A percentile compares a stretch with the other conserved stretches of the same genome.
These are phyloP conservation scores for Peronosclerospora sorghi DNA, from an alignment of 352 stramenopile species.

Conservation along the genomic window DNA sequence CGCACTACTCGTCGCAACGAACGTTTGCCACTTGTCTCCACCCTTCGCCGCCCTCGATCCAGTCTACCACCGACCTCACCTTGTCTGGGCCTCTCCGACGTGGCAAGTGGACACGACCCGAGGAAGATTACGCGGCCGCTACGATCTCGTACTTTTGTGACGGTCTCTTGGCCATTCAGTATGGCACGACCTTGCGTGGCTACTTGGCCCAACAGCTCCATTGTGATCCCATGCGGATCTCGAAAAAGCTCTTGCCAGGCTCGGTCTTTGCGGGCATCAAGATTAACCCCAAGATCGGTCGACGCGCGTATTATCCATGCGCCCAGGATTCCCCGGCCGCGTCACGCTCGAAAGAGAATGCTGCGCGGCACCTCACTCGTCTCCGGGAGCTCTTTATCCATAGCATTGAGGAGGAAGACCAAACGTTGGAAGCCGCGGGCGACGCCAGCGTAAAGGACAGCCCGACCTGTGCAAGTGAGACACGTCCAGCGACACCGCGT, in stretches of 20 bases:
- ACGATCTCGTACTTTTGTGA: slow-evolving; percentile 64
- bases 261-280: slow-evolving; percentile 50
- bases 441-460: slow-evolving; percentile 5
- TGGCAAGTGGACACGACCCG: slow-evolving; percentile 60
- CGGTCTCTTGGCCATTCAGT: slow-evolving; percentile 52
- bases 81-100: slow-evolving; percentile 35
- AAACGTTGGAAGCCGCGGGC: slow-evolving; percentile 14
- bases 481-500: background rate
- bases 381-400: slow-evolving; percentile 40
- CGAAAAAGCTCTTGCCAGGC: slow-evolving; percentile 63
- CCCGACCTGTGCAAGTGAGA: slow-evolving; percentile 4
- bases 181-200: slow-evolving; percentile 58
- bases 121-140: slow-evolving; percentile 52
- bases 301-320: slow-evolving; percentile 56
- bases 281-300: slow-evolving; percentile 65
- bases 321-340: slow-evolving; percentile 33
- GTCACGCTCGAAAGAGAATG: slow-evolving; percentile 26
- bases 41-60: background rate
- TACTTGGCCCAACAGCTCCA: slow-evolving; percentile 62
- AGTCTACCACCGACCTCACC: slow-evolving; percentile 10
- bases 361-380: slow-evolving; percentile 25
- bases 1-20: slow-evolving; percentile 12
- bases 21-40: slow-evolving; percentile 4
- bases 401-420: slow-evolving; percentile 52
- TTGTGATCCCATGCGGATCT: slow-evolving; percentile 71